phyloP scores from a whole-genome alignment of 2,329 filamentous ascomycete genomes.

The Diaporthe citrichinensis region DNA sequence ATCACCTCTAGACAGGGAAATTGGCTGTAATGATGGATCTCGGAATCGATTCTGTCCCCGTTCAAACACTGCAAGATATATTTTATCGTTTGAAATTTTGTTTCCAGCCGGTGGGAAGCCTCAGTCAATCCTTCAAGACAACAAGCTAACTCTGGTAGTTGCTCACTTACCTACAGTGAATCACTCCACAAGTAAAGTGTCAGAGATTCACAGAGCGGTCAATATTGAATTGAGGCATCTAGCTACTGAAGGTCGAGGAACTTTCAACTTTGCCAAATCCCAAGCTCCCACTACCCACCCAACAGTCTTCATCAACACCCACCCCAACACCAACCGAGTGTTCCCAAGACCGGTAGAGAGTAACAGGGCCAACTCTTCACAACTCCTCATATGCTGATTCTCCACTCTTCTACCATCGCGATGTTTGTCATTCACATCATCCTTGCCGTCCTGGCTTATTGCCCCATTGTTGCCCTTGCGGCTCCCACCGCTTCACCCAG shows the following conservation, averaged over 20 bases:
- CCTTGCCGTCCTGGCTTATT: conserved; percentile 2
- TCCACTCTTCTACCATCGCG: background rate
- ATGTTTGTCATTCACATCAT: background rate
- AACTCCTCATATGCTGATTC: too few species aligned
- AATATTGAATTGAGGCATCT: background rate
- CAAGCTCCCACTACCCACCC: too few species aligned
- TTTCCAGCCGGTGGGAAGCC: background rate
- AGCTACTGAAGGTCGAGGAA: background rate
- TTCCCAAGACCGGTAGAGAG: background rate
- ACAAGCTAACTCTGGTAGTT: background rate
- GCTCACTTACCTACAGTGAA: background rate
- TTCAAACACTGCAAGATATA: background rate
- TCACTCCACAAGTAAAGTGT: background rate
- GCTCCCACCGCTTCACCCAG: background rate
- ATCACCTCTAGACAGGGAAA: background rate
- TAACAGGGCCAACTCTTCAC: background rate
- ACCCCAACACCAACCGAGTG: background rate
- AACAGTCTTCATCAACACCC: background rate
- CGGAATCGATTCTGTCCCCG: background rate
- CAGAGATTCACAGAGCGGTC: background rate
- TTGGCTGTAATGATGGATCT: background rate
- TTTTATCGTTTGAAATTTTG: background rate
- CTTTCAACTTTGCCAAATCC: background rate
- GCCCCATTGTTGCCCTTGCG: background rate
- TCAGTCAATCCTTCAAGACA: background rate